Evolutionary conservation across 2,329 filamentous ascomycete genomes (phyloP), one percentile per base, ranked within the genome.

Genomic region (Magnaporthiopsis rhizophila): DNA sequence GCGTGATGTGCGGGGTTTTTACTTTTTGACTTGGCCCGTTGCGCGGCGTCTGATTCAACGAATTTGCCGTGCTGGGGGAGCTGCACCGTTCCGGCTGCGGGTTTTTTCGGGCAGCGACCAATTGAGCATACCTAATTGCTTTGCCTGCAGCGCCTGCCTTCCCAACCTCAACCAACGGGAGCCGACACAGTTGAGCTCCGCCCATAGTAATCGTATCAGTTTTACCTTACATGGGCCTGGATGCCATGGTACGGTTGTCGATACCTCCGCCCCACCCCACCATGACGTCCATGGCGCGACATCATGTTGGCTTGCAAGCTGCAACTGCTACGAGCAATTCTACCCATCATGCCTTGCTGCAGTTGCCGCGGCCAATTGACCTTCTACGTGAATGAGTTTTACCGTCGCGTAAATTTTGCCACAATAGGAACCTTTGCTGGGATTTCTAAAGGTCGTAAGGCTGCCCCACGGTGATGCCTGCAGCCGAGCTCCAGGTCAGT

Each of bases 1-100:
- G 21, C 28, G 32, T 13, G 58, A 36, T 60, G 58, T 60, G 58
- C 58, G 58, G 58, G 58, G 58, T 60, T 60, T 60, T 60, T 36
- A 34, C 58, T 34, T 60, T 60, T 60, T 36, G 21, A 21, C 32
- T 60, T 24, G 24, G 57, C 6, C 18, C 7, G 5, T 21, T 11
- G 18, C 58, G 24, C 45, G 45, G 45, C 9, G 21, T 53, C 45
- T 53, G 45, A 53, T 53, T 53, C 45, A 53, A 53, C 45, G n/a
- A 21, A 53, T 53, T 53, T 53, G 45, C 45, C n/a, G 56, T 28
- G 56, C n/a, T 28, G 57, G 26, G 24, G n/a, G 57, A 58, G 30
- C 57, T 28, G 13, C 15, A 30, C 18, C 12, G 26, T 21, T 30
- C 57, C 26, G 21, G 30, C 24, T 58, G 57, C 57, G 57, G 57